Evolutionary conservation across 306 rosid genomes (phyloP).

Genomic region (Gastrolobium bilobum): DNA sequence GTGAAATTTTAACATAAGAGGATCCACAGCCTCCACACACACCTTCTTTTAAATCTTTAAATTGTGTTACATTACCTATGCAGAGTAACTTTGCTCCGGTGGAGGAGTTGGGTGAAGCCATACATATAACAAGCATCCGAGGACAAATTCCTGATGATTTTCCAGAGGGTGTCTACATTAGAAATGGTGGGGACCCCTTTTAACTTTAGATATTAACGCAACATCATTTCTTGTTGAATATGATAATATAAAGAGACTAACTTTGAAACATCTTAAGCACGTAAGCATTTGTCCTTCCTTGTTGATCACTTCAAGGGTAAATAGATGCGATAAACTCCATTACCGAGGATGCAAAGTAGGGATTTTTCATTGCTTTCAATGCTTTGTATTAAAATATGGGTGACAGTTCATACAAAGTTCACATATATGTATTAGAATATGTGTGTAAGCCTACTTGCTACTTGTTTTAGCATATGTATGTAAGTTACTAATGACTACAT

Average conservation of each 20-base stretch:
- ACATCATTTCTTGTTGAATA: background rate
- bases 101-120: conserved; percentile 64
- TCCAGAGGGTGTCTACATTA: conserved; percentile 69
- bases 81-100: conserved; percentile 70
- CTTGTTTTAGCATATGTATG: background rate
- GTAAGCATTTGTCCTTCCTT: background rate
- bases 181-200: conserved; percentile 64
- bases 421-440: too few species aligned
- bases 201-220: background rate
- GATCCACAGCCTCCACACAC: background rate
- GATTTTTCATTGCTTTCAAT: background rate
- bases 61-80: background rate
- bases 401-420: too few species aligned
- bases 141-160: conserved; percentile 69
- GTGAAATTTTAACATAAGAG: too few species aligned
- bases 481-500: background rate
- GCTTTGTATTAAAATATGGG: background rate
- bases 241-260: conserved; percentile 14
- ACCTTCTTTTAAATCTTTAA: background rate
- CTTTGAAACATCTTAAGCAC: background rate
- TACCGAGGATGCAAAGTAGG: background rate
- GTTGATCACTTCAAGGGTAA: background rate
- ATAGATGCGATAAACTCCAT: background rate
- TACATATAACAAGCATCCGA: conserved; percentile 48
- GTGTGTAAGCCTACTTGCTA: background rate